Evolutionary conservation across 352 stramenopile species (phyloP), one percentile per base, ranked within the genome.

Genomic region (Pythium rhizo-oryzae): DNA sequence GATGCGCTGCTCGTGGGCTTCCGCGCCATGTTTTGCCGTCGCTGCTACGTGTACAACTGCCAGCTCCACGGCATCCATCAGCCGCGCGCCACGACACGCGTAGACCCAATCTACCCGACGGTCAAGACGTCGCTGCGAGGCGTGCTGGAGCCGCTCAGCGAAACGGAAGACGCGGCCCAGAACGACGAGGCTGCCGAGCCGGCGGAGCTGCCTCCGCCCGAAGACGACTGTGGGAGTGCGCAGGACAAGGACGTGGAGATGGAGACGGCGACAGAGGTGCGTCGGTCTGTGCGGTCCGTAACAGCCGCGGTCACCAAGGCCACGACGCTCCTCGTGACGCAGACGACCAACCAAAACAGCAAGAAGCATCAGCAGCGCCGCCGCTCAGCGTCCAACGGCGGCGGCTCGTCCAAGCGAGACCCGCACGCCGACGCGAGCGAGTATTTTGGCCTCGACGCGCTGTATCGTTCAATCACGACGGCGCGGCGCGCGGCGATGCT

Each of bases 11-110:
- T 76, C 2, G 49, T 50, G 0, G 76, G 72, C 28, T 91, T 89
- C 41, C 78, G 78, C 43, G 66, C 80, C 23, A 79, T 91, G 33
- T 93, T 93, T 46, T 95, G 87, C 50, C 82, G 85, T 8, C 82
- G 78, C n/a, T 95, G 87, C 70, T 90, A 79, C 56, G 49, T 64
- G 43, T 95, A 91, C 76, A 92, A 87, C 59, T 95, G 87, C 63
- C 70, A 82, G 63, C 78, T 89, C 33, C 87, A 95, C 65, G 85
- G 84, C 18, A 68, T 78, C 47, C 64, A 82, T 9, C 83, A 92
- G 59, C 82, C 84, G 12, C 43, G 74, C 25, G 70, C 82, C 9
- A 47, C 69, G 24, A 67, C 80, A 47, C 82, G 84, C 8, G 70
- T 73, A 0, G 84, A 94, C 62, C 86, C 86, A 5, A 69, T 60